Conservation (phyloP, 108 stramenopile genomes). For the Nitzschia sp. region DNA sequence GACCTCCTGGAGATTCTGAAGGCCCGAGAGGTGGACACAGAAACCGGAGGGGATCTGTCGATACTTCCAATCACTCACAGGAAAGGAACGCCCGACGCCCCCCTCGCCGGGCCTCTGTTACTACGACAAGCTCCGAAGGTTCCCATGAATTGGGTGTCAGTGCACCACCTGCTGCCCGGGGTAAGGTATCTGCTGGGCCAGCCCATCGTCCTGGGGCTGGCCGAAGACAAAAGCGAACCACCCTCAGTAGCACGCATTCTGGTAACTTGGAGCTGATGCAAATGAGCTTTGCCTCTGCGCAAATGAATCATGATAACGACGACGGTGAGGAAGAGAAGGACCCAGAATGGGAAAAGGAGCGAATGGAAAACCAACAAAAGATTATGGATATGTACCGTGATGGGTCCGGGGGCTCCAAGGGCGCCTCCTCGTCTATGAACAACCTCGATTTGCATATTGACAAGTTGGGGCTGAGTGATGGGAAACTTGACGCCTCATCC, state of each 20-base stretch:
- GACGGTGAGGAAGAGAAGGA: neutral
- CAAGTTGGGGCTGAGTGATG: conserved; percentile 4
- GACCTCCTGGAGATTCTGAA: neutral
- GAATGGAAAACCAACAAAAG: conserved; percentile 8
- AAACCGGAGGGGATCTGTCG: neutral
- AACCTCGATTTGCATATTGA: conserved; percentile 6
- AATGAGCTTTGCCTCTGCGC: neutral
- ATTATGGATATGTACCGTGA: conserved; percentile 22
- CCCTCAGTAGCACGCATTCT: neutral
- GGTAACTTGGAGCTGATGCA: conserved; percentile 4
- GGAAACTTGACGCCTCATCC: neutral
- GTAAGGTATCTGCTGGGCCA: conserved; percentile 7
- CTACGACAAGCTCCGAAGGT: conserved; percentile 3
- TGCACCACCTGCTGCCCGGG: neutral
- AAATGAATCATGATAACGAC: neutral
- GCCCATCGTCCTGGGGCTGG: conserved; percentile 9
- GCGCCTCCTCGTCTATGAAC: neutral
- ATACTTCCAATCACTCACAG: neutral
- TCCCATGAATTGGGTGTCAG: neutral
- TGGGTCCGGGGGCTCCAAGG: neutral
- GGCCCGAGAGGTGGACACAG: neutral
- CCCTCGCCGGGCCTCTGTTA: conserved; percentile 4
- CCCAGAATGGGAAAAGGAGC: conserved; percentile 3
- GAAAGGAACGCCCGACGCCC: neutral
- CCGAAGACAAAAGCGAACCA: conserved; percentile 2